Percentiles rank a stretch among this genome's conserved stretches.
These are phyloP conservation scores for Phytophthora pseudosyringae DNA, from an alignment of 352 stramenopile genomes.

Conservation along the genomic window DNA sequence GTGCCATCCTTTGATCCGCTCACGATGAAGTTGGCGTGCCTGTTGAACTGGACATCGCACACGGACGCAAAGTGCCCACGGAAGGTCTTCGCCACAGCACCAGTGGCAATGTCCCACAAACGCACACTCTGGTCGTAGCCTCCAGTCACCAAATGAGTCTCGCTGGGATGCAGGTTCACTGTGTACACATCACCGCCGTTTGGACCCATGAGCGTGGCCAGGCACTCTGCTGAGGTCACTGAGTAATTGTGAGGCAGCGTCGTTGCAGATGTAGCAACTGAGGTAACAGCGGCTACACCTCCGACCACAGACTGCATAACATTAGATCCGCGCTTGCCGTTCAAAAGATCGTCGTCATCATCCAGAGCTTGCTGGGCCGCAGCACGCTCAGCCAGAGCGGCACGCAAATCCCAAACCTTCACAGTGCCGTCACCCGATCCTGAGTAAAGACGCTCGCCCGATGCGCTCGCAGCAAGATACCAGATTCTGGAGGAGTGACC, in stretches of 20 bases:
- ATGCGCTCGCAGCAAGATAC: constrained; percentile 74
- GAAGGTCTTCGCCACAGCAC: constrained; percentile 78
- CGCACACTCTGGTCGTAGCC: constrained; percentile 90
- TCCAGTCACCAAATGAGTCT: constrained; percentile 88
- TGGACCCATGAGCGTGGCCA: constrained; percentile 60
- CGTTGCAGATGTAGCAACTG: constrained; percentile 25
- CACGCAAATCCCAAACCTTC: constrained; percentile 87
- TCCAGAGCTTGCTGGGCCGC: constrained; percentile 43
- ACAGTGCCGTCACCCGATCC: constrained; percentile 84
- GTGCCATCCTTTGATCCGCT: constrained; percentile 88
- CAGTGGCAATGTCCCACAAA: constrained; percentile 84
- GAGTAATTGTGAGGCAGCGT: constrained; percentile 45
- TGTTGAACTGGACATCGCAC: constrained; percentile 90
- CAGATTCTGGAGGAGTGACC: constrained; percentile 87
- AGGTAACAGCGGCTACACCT: constrained; percentile 15
- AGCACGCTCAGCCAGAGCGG: constrained; percentile 50
- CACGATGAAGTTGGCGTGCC: constrained; percentile 86
- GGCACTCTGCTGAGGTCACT: constrained; percentile 52
- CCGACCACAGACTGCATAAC: constrained; percentile 40
- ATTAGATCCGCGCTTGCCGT: constrained; percentile 38
- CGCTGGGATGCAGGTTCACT: constrained; percentile 84
- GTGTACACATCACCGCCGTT: constrained; percentile 82
- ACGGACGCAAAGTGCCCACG: constrained; percentile 81
- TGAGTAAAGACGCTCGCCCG: constrained; percentile 75
- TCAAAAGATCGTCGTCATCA: constrained; percentile 42